phyloP scores from a whole-genome alignment of 2,329 filamentous ascomycete genomes.

The Esteya vermicola region DNA sequence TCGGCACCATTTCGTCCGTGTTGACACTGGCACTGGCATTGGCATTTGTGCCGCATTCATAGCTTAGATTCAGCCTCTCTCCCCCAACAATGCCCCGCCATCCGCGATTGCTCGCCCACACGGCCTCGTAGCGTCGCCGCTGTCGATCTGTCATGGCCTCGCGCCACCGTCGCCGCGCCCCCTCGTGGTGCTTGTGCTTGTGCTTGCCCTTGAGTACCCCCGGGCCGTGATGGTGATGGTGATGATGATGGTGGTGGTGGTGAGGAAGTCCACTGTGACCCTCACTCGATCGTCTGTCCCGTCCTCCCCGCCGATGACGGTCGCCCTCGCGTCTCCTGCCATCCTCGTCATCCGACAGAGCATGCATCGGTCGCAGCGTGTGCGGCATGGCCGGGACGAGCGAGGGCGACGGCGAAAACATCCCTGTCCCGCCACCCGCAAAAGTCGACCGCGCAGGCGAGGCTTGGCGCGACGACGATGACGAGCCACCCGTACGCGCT shows the following conservation, averaged over 20 bases:
- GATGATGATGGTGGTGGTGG: conserved; percentile 14
- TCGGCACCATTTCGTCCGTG: conserved; percentile 46
- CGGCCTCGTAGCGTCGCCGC: conserved; percentile 67
- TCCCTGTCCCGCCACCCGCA: background rate
- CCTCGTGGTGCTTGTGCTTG: conserved; percentile 65
- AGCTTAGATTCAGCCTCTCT: too few relatives aligned
- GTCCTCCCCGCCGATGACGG: too few relatives aligned
- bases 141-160: conserved; percentile 59
- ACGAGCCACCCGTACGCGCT: background rate
- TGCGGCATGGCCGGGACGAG: conserved; percentile 50
- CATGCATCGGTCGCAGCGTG: conserved; percentile 46
- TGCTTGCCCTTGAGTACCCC: conserved; percentile 21
- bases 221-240: conserved; percentile 25
- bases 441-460: conserved; percentile 1
- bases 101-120: conserved; percentile 73
- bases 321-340: too few relatives aligned
- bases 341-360: conserved; percentile 38
- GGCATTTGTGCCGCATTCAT: too few relatives aligned
- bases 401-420: conserved; percentile 9
- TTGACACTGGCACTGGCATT: conserved; percentile 2
- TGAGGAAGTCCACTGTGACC: conserved; percentile 10
- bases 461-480: background rate
- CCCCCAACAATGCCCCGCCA: conserved; percentile 14
- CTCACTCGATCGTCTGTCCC: conserved; percentile 9
- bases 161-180: conserved; percentile 60